A percentile compares a stretch with the other conserved stretches of the same genome.
These are phyloP conservation scores for Ajuga chamaepitys DNA, from an alignment of 257 asterid genomes.

Conservation along the genomic window DNA sequence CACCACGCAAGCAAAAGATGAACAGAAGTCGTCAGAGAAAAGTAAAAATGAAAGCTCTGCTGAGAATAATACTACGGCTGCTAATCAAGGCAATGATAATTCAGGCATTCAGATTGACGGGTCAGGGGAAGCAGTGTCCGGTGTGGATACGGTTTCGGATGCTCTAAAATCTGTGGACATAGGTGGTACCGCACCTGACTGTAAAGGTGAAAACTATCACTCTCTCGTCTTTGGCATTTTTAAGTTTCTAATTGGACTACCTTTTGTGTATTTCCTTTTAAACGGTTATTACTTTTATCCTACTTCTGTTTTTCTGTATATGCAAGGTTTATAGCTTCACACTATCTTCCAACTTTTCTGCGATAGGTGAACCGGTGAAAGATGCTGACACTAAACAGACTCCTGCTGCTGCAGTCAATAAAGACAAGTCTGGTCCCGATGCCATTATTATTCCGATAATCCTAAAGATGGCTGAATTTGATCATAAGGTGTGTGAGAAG, in stretches of 20 bases:
- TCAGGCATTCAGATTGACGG: slow-evolving; percentile 14
- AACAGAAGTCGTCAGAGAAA: slow-evolving; percentile 32
- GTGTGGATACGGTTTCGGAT: slow-evolving; percentile 39
- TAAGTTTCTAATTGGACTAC: background rate
- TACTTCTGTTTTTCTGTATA: background rate
- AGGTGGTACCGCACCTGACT: slow-evolving; percentile 25
- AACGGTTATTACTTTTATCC: background rate
- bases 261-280: background rate
- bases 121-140: slow-evolving; percentile 26
- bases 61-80: slow-evolving; percentile 22
- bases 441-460: slow-evolving; percentile 85
- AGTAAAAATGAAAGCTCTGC: slow-evolving; percentile 32
- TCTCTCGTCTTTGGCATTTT: slow-evolving; percentile 6
- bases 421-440: slow-evolving; percentile 72
- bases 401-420: slow-evolving; percentile 36
- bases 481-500: slow-evolving; percentile 65
- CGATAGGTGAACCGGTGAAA: slow-evolving; percentile 50
- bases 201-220: slow-evolving; percentile 35
- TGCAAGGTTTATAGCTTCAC: background rate
- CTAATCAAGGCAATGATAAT: slow-evolving; percentile 21
- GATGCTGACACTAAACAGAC: slow-evolving; percentile 30
- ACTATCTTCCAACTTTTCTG: slow-evolving; percentile 2
- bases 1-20: slow-evolving; percentile 37
- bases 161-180: slow-evolving; percentile 44
- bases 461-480: slow-evolving; percentile 92